Evolutionary conservation across 108 stramenopile species (phyloP).

Genomic region (Cyclotella kingstonii): DNA sequence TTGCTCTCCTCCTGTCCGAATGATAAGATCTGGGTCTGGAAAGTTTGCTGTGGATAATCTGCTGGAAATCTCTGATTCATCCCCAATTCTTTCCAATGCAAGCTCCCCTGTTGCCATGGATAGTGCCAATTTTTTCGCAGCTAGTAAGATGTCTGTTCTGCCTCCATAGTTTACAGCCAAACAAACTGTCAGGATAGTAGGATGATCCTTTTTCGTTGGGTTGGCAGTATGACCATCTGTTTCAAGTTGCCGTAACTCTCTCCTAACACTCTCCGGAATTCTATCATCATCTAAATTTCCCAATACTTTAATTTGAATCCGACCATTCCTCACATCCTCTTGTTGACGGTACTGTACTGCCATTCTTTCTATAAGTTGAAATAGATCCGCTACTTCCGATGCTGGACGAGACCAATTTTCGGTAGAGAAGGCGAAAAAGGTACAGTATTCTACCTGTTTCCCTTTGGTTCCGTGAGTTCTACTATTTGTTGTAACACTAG

Average conservation of each 20-base stretch:
- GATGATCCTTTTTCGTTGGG: slow-evolving; percentile 3
- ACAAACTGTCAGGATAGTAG: slow-evolving; percentile 61
- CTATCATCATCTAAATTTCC: slow-evolving; percentile 72
- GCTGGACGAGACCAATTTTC: slow-evolving; percentile 84
- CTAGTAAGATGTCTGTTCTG: slow-evolving; percentile 78
- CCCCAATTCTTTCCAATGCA: slow-evolving; percentile 25
- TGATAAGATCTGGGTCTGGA: slow-evolving; percentile 77
- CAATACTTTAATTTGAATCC: slow-evolving; percentile 56
- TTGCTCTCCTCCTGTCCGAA: slow-evolving; percentile 86
- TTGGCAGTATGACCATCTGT: slow-evolving; percentile 30
- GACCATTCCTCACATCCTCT: slow-evolving; percentile 36
- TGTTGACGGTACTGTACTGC: slow-evolving; percentile 43
- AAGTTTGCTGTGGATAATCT: slow-evolving; percentile 48
- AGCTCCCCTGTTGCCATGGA: slow-evolving; percentile 29
- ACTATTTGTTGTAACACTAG: neutral
- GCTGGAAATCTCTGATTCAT: slow-evolving; percentile 48
- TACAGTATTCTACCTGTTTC: slow-evolving; percentile 51
- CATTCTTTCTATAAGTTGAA: slow-evolving; percentile 56
- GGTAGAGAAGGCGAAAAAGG: slow-evolving; percentile 90
- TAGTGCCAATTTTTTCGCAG: slow-evolving; percentile 53
- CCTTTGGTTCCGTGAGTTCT: neutral
- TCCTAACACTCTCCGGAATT: slow-evolving; percentile 52
- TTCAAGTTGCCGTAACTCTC: slow-evolving; percentile 44
- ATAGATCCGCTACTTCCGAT: slow-evolving; percentile 64
- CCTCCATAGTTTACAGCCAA: slow-evolving; percentile 91